phyloP scores from a whole-genome alignment of 1,139 yeast genomes.

The Saccharomycopsis crataegensis region DNA sequence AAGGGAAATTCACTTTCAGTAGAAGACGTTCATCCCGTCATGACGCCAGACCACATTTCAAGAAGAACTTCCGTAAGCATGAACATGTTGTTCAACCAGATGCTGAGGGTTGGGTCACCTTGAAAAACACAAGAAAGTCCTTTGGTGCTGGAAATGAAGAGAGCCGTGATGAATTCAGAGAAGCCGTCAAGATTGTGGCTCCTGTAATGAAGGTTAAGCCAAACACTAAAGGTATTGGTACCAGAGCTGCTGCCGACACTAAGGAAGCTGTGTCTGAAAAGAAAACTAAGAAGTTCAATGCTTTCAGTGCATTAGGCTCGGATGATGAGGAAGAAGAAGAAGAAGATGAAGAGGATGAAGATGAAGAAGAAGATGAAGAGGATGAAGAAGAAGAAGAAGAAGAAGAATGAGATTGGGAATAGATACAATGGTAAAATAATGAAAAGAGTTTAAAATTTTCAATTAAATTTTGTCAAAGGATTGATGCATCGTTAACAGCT shows the following conservation, averaged over 20 bases:
- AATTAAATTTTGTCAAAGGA: not conserved
- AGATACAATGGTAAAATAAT: not conserved
- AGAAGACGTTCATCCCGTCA: slow-evolving; percentile 54
- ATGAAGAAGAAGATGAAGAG: slow-evolving; percentile 19
- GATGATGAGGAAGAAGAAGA: slow-evolving; percentile 47
- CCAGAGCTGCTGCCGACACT: slow-evolving; percentile 66
- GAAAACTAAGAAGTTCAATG: slow-evolving; percentile 60
- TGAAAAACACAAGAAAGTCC: slow-evolving; percentile 43
- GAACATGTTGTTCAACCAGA: slow-evolving; percentile 42
- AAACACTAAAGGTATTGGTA: slow-evolving; percentile 65
- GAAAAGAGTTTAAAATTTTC: not conserved
- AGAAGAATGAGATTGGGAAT: slow-evolving; percentile 2
- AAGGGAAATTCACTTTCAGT: slow-evolving; percentile 38
- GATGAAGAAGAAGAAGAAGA: slow-evolving; percentile 21
- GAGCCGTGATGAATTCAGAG: slow-evolving; percentile 39
- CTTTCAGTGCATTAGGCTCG: slow-evolving; percentile 68
- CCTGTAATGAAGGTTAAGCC: slow-evolving; percentile 37
- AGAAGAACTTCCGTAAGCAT: slow-evolving; percentile 43
- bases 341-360: slow-evolving; percentile 23
- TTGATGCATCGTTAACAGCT: not conserved
- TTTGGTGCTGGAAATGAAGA: slow-evolving; percentile 47
- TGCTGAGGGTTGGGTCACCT: slow-evolving; percentile 79
- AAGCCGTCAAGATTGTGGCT: slow-evolving; percentile 33
- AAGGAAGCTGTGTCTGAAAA: slow-evolving; percentile 64
- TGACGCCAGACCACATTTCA: slow-evolving; percentile 44